phyloP scores from a whole-genome alignment of 129 eudicot species.

The Pulicaria dysenterica region DNA sequence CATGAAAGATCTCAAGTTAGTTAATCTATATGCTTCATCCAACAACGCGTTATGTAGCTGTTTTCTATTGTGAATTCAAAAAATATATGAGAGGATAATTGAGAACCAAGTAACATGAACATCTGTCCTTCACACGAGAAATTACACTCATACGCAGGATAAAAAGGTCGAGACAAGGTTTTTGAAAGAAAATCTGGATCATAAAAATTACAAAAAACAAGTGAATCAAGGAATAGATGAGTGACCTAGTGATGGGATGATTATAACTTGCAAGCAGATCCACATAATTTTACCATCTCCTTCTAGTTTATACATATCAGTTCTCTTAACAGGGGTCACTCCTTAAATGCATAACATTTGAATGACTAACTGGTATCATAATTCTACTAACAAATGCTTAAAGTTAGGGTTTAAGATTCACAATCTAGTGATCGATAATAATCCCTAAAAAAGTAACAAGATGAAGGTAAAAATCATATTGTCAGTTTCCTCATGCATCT shows the following conservation, averaged over 20 bases:
- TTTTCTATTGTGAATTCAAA: background rate
- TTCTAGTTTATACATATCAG: background rate
- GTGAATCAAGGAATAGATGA: background rate
- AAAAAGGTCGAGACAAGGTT: background rate
- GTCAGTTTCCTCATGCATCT: background rate
- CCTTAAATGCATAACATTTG: background rate
- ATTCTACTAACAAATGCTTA: background rate
- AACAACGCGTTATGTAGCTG: background rate
- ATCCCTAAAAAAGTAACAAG: background rate
- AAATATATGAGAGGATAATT: background rate
- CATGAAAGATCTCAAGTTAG: background rate
- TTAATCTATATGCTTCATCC: background rate
- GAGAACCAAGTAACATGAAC: background rate
- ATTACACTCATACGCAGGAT: background rate
- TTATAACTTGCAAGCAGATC: background rate
- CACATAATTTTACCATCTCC: background rate
- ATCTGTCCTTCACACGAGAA: background rate
- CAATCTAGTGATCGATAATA: background rate
- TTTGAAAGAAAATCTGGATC: background rate
- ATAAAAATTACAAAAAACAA: background rate
- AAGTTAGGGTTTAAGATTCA: background rate
- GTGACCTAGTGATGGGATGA: background rate
- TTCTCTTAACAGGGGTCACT: background rate
- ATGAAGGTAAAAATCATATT: conserved; percentile 7
- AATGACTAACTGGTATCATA: background rate